Evolutionary conservation across 1,284 basidiomycete genomes (phyloP).

Genomic region (Volvariella volvacea): DNA sequence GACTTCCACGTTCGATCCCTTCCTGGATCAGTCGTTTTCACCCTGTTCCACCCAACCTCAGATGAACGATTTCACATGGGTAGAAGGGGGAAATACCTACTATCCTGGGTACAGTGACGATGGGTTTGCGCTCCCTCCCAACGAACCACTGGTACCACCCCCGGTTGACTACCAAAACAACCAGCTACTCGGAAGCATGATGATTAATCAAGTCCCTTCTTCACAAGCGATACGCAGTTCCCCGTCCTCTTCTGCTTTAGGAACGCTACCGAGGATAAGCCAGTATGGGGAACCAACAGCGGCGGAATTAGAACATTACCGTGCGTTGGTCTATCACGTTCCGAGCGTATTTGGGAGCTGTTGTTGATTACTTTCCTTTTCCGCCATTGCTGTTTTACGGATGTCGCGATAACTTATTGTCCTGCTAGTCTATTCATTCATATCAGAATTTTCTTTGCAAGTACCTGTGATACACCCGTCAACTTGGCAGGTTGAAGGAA

Average conservation of each 20-base stretch:
- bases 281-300: slow-evolving; percentile 1
- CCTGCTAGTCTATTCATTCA: slow-evolving; percentile 35
- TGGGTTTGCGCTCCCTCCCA: slow-evolving; percentile 9
- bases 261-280: not conserved
- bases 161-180: not conserved
- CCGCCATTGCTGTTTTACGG: slow-evolving; percentile 2
- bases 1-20: slow-evolving; percentile 17
- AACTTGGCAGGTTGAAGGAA: slow-evolving; percentile 36
- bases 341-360: not conserved
- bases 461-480: slow-evolving; percentile 41
- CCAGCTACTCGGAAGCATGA: not conserved
- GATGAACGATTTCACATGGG: slow-evolving; percentile 17
- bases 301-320: slow-evolving; percentile 32
- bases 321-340: slow-evolving; percentile 22
- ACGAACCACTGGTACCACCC: not conserved
- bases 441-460: slow-evolving; percentile 39
- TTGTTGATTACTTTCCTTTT: slow-evolving; percentile 1
- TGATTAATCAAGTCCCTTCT: not conserved
- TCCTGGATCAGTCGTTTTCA: slow-evolving; percentile 18
- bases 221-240: slow-evolving; percentile 2
- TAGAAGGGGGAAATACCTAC: slow-evolving; percentile 16
- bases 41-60: slow-evolving; percentile 15
- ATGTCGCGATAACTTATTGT: slow-evolving; percentile 1
- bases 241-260: not conserved
- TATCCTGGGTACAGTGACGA: slow-evolving; percentile 13